A percentile compares a stretch with the other conserved stretches of the same genome.
Evolutionary conservation across 176 grass and related monocot genomes (phyloP).

Genomic region (Bolboschoenus planiculmis): DNA sequence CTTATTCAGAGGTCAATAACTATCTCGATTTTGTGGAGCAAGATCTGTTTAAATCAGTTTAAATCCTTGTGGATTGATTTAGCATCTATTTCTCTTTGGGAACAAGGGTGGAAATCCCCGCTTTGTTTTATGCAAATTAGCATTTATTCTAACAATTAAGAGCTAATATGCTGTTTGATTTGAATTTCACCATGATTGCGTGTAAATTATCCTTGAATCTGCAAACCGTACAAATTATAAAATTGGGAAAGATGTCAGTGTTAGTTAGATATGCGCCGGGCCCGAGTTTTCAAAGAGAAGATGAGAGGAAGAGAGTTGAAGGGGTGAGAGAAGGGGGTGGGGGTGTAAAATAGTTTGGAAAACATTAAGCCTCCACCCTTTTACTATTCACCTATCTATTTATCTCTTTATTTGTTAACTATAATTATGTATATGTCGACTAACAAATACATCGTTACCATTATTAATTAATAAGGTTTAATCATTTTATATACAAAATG

Average conservation of each 20-base stretch:
- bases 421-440: too few relatives aligned
- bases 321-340: not conserved
- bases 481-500: too few relatives aligned
- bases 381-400: too few relatives aligned
- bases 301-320: not conserved
- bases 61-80: not conserved
- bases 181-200: not conserved
- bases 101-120: not conserved
- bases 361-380: too few relatives aligned
- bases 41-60: not conserved
- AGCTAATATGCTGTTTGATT: not conserved
- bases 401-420: too few relatives aligned
- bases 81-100: not conserved
- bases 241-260: not conserved
- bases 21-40: not conserved
- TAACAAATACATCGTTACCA: too few relatives aligned
- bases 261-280: not conserved
- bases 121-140: constrained; percentile 8
- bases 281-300: not conserved
- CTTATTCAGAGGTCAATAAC: not conserved
- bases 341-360: not conserved
- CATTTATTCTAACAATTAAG: not conserved
- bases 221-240: not conserved
- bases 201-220: not conserved
- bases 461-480: too few relatives aligned